Base-by-base conservation (phyloP, 768 basidiomycete genomes). In the Mycena metata region DNA sequence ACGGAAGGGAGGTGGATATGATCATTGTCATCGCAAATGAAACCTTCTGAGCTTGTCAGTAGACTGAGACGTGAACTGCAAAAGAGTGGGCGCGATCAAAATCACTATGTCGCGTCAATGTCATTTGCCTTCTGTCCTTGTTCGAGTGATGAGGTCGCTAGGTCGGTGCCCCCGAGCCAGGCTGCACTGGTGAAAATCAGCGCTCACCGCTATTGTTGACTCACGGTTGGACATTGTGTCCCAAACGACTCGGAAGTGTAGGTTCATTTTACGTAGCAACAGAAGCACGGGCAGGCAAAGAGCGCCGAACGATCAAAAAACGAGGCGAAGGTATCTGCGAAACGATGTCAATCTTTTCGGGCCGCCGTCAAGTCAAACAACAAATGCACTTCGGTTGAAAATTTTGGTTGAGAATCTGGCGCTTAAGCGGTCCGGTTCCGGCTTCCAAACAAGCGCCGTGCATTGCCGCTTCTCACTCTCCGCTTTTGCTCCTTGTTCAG, bases 51-150 rank as follows among this genome's bases (percentile, higher is more conserved):
- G 49, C 45, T 42, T 30, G 49, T 36, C 60, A 60, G 2, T 15
- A 23, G 17, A 21, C n/a, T 21, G 15, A 51, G 26, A 45, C 2
- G 15, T 23, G 5, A 47, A 61, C 24, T 26, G 24, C 36, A n/a
- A 16, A 8, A 24, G n/a, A 26, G 15, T 17, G n/a, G 52, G 52
- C 33, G 5, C 33, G 50, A 21, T 64, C 36, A 8, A 49, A 60
- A 24, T 61, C 36, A 26, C 5, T 24, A 30, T 26, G 55, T 57
- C 63, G 56, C 54, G 63, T 64, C 63, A 64, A 55, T 49, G 63
- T 24, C 54, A 56, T 55, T 55, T 10, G 39, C 15, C 39, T 51
- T 42, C 26, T 43, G 41, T 17, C 5, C 33, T 52, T 30, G 50
- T 51, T 51, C 26, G 30, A 51, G 26, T 56, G 55, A 39, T 54